Evolutionary conservation across 345 rosid species (phyloP).

Genomic region (Pugionium dolabratum): DNA sequence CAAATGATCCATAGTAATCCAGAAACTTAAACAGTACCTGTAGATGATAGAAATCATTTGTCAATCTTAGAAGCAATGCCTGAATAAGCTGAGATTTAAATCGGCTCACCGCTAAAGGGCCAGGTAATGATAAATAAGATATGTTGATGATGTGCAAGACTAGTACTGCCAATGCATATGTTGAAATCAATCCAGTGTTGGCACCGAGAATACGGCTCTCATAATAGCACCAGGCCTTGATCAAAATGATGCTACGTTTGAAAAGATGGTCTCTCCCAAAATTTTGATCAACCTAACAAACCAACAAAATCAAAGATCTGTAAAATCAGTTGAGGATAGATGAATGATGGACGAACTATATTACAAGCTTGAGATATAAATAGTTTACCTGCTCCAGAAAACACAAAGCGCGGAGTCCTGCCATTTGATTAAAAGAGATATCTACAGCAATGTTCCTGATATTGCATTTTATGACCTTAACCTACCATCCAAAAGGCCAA

Average conservation of each 20-base stretch:
- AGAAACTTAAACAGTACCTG: conserved; percentile 71
- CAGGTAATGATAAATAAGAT: conserved; percentile 57
- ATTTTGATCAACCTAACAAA: conserved; percentile 55
- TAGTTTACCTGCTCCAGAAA: conserved; percentile 67
- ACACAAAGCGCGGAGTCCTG: conserved; percentile 70
- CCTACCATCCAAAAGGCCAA: conserved; percentile 49
- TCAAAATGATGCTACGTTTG: conserved; percentile 71
- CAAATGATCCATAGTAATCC: conserved; percentile 73
- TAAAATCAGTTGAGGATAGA: conserved; percentile 9
- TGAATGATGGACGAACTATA: not conserved
- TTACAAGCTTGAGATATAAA: not conserved
- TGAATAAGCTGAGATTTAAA: not conserved
- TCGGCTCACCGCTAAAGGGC: conserved; percentile 71
- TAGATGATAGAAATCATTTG: conserved; percentile 14
- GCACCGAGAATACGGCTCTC: conserved; percentile 91
- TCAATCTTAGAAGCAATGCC: not conserved
- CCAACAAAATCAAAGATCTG: conserved; percentile 19
- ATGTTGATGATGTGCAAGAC: conserved; percentile 70
- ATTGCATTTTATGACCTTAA: conserved; percentile 66
- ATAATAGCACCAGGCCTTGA: conserved; percentile 92
- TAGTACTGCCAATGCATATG: conserved; percentile 77
- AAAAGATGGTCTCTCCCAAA: conserved; percentile 73
- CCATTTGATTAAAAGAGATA: conserved; percentile 80
- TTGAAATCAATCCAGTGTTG: conserved; percentile 72
- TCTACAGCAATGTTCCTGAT: conserved; percentile 61